Evolutionary conservation across 2,329 filamentous ascomycete genomes (phyloP).

Genomic region (Fusarium nurragi): DNA sequence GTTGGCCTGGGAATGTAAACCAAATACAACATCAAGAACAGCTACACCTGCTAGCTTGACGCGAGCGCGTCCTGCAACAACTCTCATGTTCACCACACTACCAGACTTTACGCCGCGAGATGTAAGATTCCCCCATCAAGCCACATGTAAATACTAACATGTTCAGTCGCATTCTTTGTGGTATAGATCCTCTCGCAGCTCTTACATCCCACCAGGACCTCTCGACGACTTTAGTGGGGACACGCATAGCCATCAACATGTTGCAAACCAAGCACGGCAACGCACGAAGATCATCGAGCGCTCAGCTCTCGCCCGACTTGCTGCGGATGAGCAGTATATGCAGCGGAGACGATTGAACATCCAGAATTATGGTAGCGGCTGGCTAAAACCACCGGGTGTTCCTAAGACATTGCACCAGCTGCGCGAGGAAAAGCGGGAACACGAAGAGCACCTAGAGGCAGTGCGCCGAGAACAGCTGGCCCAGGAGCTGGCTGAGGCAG

Average conservation of each 20-base stretch:
- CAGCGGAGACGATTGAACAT: conserved; percentile 82
- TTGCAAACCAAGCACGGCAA: conserved; percentile 49
- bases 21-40: conserved; percentile 29
- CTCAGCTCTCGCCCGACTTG: conserved; percentile 73
- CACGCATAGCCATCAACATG: conserved; percentile 44
- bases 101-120: conserved; percentile 76
- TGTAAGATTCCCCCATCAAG: conserved; percentile 56
- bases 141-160: conserved; percentile 12
- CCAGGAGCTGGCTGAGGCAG: conserved; percentile 78
- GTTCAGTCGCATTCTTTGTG: conserved; percentile 76
- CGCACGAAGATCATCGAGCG: conserved; percentile 61
- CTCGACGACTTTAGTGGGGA: conserved; percentile 47
- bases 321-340: conserved; percentile 79
- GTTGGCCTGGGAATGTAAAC: conserved; percentile 25
- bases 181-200: conserved; percentile 73
- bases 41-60: conserved; percentile 24
- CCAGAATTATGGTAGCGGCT: conserved; percentile 84
- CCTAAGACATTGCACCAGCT: conserved; percentile 89
- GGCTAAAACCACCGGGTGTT: conserved; percentile 90
- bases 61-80: conserved; percentile 25
- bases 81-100: conserved; percentile 68
- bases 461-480: conserved; percentile 75
- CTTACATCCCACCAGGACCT: conserved; percentile 50
- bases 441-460: conserved; percentile 83
- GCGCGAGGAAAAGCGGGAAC: conserved; percentile 88